phyloP scores from a whole-genome alignment of 495 filamentous ascomycete genomes.

The Xylaria nigripes region DNA sequence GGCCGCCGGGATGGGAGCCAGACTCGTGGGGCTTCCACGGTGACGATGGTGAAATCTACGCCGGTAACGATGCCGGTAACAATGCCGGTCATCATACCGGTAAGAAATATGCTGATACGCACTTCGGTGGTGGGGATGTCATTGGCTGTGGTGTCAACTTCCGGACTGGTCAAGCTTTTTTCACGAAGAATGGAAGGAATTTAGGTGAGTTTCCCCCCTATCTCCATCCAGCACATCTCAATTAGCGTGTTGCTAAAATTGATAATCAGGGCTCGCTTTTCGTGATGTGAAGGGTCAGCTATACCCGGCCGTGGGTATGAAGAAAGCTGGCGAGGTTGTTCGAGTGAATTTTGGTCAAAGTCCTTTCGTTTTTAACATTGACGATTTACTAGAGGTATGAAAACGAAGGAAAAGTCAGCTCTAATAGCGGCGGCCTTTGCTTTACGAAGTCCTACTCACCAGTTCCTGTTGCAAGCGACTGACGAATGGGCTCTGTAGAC shows the following conservation, averaged over 20 bases:
- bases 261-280: constrained; percentile 63
- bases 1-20: constrained; percentile 88
- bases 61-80: constrained; percentile 64
- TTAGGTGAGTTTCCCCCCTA: constrained; percentile 48
- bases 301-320: constrained; percentile 91
- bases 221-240: neutral
- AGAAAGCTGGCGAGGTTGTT: constrained; percentile 75
- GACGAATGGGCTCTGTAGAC: constrained; percentile 31
- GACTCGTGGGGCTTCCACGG: constrained; percentile 98
- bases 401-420: neutral
- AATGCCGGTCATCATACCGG: constrained; percentile 62
- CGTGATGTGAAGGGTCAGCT: constrained; percentile 62
- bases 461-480: neutral
- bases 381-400: constrained; percentile 71
- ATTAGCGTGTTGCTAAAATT: constrained; percentile 5
- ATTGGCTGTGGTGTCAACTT: constrained; percentile 95
- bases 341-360: constrained; percentile 86
- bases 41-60: constrained; percentile 86
- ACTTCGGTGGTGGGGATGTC: constrained; percentile 63
- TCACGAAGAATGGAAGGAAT: constrained; percentile 84
- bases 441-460: neutral
- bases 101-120: constrained; percentile 61
- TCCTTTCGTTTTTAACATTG: constrained; percentile 89
- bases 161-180: constrained; percentile 76
- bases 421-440: neutral